Percentiles rank a stretch among this genome's conserved stretches.
phyloP scores from a whole-genome alignment of 1,284 basidiomycete species.

The Cutaneotrichosporon curvatum region DNA sequence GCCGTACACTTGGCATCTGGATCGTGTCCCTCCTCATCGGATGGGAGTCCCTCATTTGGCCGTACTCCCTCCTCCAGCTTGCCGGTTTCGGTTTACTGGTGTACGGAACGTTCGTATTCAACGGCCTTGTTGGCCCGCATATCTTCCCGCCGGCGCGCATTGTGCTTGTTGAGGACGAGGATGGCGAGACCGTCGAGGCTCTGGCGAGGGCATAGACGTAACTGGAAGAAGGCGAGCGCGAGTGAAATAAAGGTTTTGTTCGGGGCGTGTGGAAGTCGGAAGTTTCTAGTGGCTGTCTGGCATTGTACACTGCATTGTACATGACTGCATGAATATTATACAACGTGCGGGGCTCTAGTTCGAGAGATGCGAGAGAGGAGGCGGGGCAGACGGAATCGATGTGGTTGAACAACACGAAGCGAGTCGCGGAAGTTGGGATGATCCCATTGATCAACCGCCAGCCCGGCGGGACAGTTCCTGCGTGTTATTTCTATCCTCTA shows the following conservation, averaged over 20 bases:
- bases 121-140: conserved; percentile 65
- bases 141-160: conserved; percentile 43
- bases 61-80: conserved; percentile 78
- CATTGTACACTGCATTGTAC: conserved; percentile 1
- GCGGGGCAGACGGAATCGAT: no score
- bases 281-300: no score
- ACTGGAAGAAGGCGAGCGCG: no score
- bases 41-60: conserved; percentile 83
- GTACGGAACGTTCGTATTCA: conserved; percentile 55
- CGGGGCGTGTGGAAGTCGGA: no score
- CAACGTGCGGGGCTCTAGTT: background rate
- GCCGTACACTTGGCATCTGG: conserved; percentile 77
- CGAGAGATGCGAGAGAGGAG: background rate
- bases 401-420: no score
- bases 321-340: conserved; percentile 1
- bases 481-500: background rate
- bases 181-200: background rate
- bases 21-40: conserved; percentile 75
- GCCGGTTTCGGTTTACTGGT: conserved; percentile 84
- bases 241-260: no score
- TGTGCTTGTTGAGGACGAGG: conserved; percentile 29
- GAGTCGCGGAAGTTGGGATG: no score
- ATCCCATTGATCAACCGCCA: no score
- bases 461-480: background rate
- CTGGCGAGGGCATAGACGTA: no score